A percentile compares a stretch with the other conserved stretches of the same genome.
These are phyloP conservation scores for Chrysochromulina tobinii DNA, from an alignment of 78 protist species.

Conservation along the genomic window DNA sequence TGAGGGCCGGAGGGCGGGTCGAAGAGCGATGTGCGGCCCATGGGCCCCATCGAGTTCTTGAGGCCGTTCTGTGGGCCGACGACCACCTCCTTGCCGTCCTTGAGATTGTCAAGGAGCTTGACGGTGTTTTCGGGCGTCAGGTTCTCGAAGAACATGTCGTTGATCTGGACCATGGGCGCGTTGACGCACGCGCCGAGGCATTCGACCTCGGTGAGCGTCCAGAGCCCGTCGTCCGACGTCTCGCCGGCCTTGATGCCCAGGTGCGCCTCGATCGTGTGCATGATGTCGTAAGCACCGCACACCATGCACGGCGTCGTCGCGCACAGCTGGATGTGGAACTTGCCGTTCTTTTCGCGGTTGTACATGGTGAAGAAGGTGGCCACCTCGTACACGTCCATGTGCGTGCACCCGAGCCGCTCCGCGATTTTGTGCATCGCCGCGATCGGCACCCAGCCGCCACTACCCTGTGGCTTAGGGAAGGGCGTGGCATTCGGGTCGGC, in stretches of 20 bases:
- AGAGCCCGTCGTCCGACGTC: constrained; percentile 76
- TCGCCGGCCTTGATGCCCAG: constrained; percentile 61
- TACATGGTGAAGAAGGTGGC: constrained; percentile 96
- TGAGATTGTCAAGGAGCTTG: constrained; percentile 34
- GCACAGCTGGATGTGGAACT: constrained; percentile 70
- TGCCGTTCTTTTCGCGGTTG: constrained; percentile 10
- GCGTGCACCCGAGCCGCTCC: constrained; percentile 76
- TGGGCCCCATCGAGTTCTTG: not conserved
- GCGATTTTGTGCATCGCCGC: constrained; percentile 87
- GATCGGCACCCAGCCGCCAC: constrained; percentile 83
- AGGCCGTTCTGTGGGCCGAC: constrained; percentile 17
- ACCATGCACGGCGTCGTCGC: constrained; percentile 97
- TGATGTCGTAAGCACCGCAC: constrained; percentile 81
- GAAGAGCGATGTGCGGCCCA: not conserved
- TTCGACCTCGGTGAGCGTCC: constrained; percentile 92
- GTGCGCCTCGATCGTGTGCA: constrained; percentile 53
- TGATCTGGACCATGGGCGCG: constrained; percentile 92
- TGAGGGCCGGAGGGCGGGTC: not conserved
- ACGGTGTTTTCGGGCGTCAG: constrained; percentile 39
- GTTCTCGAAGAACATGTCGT: constrained; percentile 48
- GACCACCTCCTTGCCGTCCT: constrained; percentile 9
- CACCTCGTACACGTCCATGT: constrained; percentile 90
- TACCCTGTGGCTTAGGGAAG: not conserved
- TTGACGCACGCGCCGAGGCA: constrained; percentile 97
- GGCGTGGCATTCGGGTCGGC: too few species aligned